Evolutionary conservation across 495 filamentous ascomycete genomes (phyloP).

Genomic region (Lasiosphaeris hirsuta): DNA sequence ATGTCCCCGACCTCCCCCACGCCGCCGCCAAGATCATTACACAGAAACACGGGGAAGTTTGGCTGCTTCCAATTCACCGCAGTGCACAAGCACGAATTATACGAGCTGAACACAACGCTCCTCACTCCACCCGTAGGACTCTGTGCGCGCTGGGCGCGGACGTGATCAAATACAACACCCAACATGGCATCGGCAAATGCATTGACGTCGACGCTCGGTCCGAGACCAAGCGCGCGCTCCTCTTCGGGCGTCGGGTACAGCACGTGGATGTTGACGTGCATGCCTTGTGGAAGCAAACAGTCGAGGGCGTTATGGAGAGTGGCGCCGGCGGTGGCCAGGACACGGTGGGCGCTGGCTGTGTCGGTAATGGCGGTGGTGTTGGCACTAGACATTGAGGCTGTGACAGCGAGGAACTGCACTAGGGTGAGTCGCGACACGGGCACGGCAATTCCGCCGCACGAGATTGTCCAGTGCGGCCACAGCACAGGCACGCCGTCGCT

Average conservation of each 20-base stretch:
- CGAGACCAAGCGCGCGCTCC: conserved; percentile 62
- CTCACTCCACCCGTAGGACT: conserved; percentile 61
- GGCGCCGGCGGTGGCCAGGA: conserved; percentile 69
- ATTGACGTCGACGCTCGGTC: conserved; percentile 80
- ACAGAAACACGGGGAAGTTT: conserved; percentile 93
- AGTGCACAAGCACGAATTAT: conserved; percentile 83
- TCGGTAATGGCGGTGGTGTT: conserved; percentile 50
- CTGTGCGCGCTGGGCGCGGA: conserved; percentile 66
- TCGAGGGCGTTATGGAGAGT: conserved; percentile 70
- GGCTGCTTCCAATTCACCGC: conserved; percentile 99
- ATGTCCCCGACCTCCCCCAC: conserved; percentile 23
- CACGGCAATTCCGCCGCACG: conserved; percentile 73
- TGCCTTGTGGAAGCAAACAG: conserved; percentile 62
- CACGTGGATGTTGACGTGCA: conserved; percentile 84
- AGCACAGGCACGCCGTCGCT: conserved; percentile 82
- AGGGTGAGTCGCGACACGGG: conserved; percentile 73
- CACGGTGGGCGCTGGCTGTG: conserved; percentile 62
- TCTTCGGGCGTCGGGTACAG: conserved; percentile 74
- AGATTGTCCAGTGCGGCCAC: conserved; percentile 76
- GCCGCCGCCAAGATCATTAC: conserved; percentile 76
- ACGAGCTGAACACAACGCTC: conserved; percentile 88
- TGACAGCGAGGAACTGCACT: conserved; percentile 68
- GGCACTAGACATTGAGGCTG: conserved; percentile 46
- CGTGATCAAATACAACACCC: conserved; percentile 85
- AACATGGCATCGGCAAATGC: conserved; percentile 79